phyloP scores from a whole-genome alignment of 441 rosid species.

The Daphne laureola region DNA sequence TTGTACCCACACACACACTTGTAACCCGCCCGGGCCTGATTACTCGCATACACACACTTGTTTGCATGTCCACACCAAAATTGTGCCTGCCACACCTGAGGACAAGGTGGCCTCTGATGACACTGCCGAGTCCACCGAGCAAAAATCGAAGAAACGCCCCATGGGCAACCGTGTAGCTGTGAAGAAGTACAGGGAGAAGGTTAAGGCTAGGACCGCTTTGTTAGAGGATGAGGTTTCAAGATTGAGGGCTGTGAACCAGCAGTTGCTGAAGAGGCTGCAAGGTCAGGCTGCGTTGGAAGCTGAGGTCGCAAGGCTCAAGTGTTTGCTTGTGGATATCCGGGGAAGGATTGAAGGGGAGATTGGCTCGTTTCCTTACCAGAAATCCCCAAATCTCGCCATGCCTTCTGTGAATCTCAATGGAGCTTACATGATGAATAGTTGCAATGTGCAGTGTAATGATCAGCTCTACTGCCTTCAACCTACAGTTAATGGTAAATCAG shows the following conservation, averaged over 20 bases:
- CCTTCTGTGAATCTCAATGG: constrained; percentile 26
- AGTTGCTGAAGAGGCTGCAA: constrained; percentile 76
- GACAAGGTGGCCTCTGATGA: constrained; percentile 69
- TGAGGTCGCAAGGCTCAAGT: constrained; percentile 85
- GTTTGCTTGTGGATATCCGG: constrained; percentile 89
- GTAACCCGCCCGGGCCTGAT: constrained; percentile 95
- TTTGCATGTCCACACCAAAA: constrained; percentile 86
- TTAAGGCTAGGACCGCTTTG: constrained; percentile 86
- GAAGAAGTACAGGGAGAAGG: constrained; percentile 92
- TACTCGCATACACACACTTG: constrained; percentile 91
- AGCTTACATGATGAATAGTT: constrained; percentile 70
- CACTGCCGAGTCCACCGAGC: constrained; percentile 60
- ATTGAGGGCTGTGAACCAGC: constrained; percentile 73
- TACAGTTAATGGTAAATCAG: constrained; percentile 39
- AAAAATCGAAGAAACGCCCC: constrained; percentile 61
- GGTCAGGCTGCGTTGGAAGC: constrained; percentile 85
- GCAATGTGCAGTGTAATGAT: constrained; percentile 64
- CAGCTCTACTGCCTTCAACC: constrained; percentile 64
- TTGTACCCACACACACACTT: constrained; percentile 89
- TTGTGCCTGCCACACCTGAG: constrained; percentile 55
- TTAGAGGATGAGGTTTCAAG: constrained; percentile 82
- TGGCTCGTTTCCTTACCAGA: constrained; percentile 93
- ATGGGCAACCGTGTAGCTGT: constrained; percentile 86
- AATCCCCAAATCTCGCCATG: constrained; percentile 36
- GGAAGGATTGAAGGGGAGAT: constrained; percentile 98